Conservation (phyloP, 202 grass and related monocot species). For the Saccharum hybrid region DNA sequence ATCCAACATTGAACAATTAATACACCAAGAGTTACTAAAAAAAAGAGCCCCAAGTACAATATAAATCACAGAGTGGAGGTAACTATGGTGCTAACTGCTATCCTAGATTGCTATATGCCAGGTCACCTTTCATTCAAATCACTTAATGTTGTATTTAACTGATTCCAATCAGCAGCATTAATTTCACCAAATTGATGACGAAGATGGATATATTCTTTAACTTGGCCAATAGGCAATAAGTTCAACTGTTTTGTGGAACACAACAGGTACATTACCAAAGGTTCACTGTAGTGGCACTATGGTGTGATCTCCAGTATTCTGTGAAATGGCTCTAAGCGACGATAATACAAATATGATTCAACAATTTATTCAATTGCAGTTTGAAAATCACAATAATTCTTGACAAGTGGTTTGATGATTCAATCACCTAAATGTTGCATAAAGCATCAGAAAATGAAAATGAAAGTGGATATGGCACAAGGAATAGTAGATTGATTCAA, state of each 20-base stretch:
- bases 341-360: slow-evolving; percentile 7
- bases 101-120: neutral
- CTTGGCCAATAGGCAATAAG: neutral
- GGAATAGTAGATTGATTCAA: too few relatives aligned
- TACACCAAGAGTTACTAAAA: neutral
- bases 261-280: neutral
- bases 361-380: slow-evolving; percentile 10
- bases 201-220: neutral
- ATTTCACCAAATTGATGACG: slow-evolving; percentile 31
- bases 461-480: too few relatives aligned
- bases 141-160: slow-evolving; percentile 6
- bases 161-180: neutral
- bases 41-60: neutral
- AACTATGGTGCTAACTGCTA: slow-evolving; percentile 13
- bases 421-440: slow-evolving; percentile 10
- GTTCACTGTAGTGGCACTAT: neutral
- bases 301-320: neutral
- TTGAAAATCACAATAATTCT: slow-evolving; percentile 16
- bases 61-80: neutral
- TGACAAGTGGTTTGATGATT: neutral
- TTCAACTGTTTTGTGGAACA: neutral
- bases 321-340: neutral
- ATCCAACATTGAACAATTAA: slow-evolving; percentile 5
- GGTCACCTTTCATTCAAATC: neutral
- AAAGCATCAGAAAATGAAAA: neutral